phyloP scores from a whole-genome alignment of 73 alveolate species.

The Symbiodinium pilosum region DNA sequence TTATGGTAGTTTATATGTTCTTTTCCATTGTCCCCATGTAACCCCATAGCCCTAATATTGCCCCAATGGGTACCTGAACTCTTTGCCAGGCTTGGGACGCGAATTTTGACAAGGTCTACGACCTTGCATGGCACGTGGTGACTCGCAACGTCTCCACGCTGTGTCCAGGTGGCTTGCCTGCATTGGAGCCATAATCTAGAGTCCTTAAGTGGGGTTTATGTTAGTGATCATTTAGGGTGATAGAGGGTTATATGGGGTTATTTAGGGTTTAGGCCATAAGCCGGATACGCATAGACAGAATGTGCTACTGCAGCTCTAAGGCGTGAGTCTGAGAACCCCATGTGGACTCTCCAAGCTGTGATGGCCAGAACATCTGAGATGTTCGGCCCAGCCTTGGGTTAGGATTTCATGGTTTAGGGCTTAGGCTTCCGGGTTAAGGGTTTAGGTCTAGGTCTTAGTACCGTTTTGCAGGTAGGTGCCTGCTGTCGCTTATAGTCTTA shows the following conservation, averaged over 20 bases:
- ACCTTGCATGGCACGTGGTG: slow-evolving; percentile 91
- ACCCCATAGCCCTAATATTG: too few relatives aligned
- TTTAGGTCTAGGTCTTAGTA: too few relatives aligned
- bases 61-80: too few relatives aligned
- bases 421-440: too few relatives aligned
- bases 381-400: not conserved
- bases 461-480: too few relatives aligned
- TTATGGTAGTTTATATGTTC: too few relatives aligned
- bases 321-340: slow-evolving; percentile 28
- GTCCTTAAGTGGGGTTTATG: not conserved
- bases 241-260: too few relatives aligned
- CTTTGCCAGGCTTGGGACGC: slow-evolving; percentile 88
- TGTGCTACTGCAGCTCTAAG: not conserved
- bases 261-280: too few relatives aligned
- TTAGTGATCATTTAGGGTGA: too few relatives aligned
- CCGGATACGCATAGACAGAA: not conserved
- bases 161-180: slow-evolving; percentile 41
- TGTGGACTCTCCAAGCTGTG: slow-evolving; percentile 83
- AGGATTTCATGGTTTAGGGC: too few relatives aligned
- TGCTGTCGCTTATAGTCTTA: too few relatives aligned
- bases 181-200: not conserved
- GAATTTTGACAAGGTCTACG: slow-evolving; percentile 83
- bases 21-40: too few relatives aligned
- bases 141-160: slow-evolving; percentile 49
- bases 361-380: not conserved